phyloP scores from a whole-genome alignment of 78 protist species.

The Dictyostelium purpureum region DNA sequence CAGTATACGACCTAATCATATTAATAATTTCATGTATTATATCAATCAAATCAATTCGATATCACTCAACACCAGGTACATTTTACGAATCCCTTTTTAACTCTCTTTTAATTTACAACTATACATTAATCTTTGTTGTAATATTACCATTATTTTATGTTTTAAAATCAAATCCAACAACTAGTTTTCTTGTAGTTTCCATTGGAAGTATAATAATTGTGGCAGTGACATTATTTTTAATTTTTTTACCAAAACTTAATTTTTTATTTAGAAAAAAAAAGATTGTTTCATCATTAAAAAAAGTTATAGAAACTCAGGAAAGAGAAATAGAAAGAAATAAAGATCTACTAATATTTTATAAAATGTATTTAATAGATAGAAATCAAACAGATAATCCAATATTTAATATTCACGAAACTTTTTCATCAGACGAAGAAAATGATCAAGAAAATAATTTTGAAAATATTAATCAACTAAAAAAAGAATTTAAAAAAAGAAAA shows the following conservation, averaged over 20 bases:
- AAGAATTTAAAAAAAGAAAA: neutral
- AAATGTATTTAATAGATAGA: constrained; percentile 15
- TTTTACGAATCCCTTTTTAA: constrained; percentile 46
- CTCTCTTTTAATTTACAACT: constrained; percentile 25
- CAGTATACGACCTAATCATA: neutral
- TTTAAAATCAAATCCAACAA: constrained; percentile 6
- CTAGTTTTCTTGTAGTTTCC: neutral
- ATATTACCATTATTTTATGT: constrained; percentile 8
- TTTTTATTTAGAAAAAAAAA: constrained; percentile 8
- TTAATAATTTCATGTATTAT: constrained; percentile 34
- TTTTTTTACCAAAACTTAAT: constrained; percentile 44
- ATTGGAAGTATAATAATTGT: constrained; percentile 35
- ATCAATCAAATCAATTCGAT: constrained; percentile 4
- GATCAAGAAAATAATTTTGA: neutral
- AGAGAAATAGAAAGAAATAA: constrained; percentile 34
- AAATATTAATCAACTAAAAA: neutral
- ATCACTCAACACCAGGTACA: constrained; percentile 46
- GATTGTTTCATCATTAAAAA: constrained; percentile 3
- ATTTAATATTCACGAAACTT: neutral
- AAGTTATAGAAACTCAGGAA: constrained; percentile 41
- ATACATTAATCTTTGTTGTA: neutral
- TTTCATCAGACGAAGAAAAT: constrained; percentile 7
- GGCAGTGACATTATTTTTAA: neutral
- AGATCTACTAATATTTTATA: constrained; percentile 14
- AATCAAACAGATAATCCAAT: neutral